Conservation (phyloP, 495 filamentous ascomycete species). For the Trypethelium eluteriae region DNA sequence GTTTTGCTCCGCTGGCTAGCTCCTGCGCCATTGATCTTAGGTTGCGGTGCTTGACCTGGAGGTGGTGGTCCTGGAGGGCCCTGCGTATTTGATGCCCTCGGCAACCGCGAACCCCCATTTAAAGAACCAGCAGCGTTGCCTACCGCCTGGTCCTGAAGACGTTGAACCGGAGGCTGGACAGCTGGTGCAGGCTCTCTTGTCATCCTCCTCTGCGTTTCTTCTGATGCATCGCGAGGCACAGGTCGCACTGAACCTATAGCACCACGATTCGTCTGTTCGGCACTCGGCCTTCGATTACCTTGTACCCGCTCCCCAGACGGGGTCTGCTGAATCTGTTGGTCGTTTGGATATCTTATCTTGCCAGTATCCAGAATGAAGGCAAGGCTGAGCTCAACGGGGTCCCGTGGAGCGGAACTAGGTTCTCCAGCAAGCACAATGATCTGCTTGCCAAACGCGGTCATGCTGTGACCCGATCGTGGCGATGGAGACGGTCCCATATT, state of each 20-base stretch:
- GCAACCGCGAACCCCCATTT: conserved; percentile 50
- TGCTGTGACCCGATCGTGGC: conserved; percentile 88
- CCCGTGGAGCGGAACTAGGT: conserved; percentile 75
- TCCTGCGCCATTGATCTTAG: conserved; percentile 36
- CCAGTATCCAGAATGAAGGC: conserved; percentile 87
- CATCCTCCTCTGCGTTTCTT: neutral
- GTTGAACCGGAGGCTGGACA: conserved; percentile 17
- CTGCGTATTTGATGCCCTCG: conserved; percentile 60
- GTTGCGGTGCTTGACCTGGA: conserved; percentile 75
- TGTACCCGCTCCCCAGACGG: conserved; percentile 28
- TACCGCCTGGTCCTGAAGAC: conserved; percentile 30
- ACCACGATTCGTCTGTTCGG: conserved; percentile 20
- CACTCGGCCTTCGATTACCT: conserved; percentile 36
- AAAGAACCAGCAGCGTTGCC: neutral
- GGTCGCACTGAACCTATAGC: neutral
- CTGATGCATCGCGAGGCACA: neutral
- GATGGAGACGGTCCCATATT: conserved; percentile 98
- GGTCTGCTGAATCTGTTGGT: conserved; percentile 47
- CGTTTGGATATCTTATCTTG: conserved; percentile 91
- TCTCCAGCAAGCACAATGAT: conserved; percentile 90
- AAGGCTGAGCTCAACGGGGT: conserved; percentile 74
- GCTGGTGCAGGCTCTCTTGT: conserved; percentile 19
- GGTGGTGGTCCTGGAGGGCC: conserved; percentile 78
- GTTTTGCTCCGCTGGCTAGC: conserved; percentile 51
- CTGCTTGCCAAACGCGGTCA: conserved; percentile 88